Conservation (phyloP, 2,329 filamentous ascomycete species). For the Rutstroemia sydowiana region DNA sequence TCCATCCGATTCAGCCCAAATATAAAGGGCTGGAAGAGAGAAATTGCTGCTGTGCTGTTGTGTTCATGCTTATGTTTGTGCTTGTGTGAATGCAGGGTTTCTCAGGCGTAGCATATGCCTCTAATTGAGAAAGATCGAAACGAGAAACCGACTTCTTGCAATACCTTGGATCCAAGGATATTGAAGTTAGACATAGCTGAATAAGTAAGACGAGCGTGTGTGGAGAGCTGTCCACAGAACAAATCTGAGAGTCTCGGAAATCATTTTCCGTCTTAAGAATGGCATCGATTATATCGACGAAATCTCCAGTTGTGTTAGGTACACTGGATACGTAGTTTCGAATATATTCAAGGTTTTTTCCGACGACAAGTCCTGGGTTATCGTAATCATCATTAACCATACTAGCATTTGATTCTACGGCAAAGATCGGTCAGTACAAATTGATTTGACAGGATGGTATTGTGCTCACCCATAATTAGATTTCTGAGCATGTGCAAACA, state of each 20-base stretch:
- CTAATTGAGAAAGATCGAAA: conserved; percentile 39
- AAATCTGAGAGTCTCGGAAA: conserved; percentile 1
- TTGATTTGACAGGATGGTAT: neutral
- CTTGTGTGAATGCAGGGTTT: no score
- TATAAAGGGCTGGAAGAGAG: no score
- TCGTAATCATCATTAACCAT: conserved; percentile 6
- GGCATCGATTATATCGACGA: conserved; percentile 23
- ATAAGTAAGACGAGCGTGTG: conserved; percentile 18
- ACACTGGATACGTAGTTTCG: conserved; percentile 13
- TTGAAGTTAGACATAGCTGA: conserved; percentile 24
- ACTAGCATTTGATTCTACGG: conserved; percentile 24
- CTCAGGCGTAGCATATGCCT: conserved; percentile 34
- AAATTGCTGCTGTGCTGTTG: conserved; percentile 46
- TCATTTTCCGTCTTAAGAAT: conserved; percentile 18
- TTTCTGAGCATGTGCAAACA: conserved; percentile 34
- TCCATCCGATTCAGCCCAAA: no score
- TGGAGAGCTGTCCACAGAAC: conserved; percentile 1
- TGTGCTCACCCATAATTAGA: conserved; percentile 37
- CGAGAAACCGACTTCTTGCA: conserved; percentile 18
- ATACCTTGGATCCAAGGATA: conserved; percentile 23
- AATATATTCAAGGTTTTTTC: conserved; percentile 22
- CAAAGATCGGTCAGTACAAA: neutral
- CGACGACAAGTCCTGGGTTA: conserved; percentile 31
- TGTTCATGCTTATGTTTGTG: conserved; percentile 33
- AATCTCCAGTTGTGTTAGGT: conserved; percentile 4